These are phyloP conservation scores for Cercospora canescens DNA, from an alignment of 2,329 filamentous ascomycete species.

Conservation along the genomic window DNA sequence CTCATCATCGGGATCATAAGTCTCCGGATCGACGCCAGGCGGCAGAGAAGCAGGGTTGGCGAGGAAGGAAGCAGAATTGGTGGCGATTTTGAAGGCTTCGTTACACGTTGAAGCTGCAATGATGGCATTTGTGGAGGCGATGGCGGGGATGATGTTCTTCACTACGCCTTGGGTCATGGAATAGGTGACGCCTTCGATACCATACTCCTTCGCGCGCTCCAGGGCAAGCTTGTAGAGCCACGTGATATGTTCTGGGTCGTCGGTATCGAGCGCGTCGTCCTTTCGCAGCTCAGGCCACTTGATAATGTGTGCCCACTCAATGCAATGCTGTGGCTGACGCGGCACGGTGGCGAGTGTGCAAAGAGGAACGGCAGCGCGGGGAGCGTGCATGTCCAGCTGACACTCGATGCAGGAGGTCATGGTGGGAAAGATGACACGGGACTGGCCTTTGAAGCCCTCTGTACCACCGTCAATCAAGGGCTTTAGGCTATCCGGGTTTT, in stretches of 20 bases:
- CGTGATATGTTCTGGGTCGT: slow-evolving; percentile 94
- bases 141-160: slow-evolving; percentile 99
- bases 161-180: slow-evolving; percentile 95
- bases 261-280: slow-evolving; percentile 85
- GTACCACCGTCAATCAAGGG: slow-evolving; percentile 95
- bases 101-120: slow-evolving; percentile 95
- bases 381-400: slow-evolving; percentile 97
- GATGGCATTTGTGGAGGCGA: slow-evolving; percentile 96
- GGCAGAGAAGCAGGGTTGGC: slow-evolving; percentile 61
- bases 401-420: slow-evolving; percentile 97
- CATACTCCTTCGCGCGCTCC: slow-evolving; percentile 79
- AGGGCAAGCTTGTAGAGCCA: slow-evolving; percentile 91
- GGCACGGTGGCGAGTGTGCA: slow-evolving; percentile 97
- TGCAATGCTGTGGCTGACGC: slow-evolving; percentile 94
- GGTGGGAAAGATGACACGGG: slow-evolving; percentile 86
- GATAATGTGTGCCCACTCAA: slow-evolving; percentile 98
- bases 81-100: slow-evolving; percentile 93
- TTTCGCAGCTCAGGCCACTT: slow-evolving; percentile 77
- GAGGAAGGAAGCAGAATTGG: slow-evolving; percentile 75
- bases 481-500: slow-evolving; percentile 82
- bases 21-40: slow-evolving; percentile 23
- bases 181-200: slow-evolving; percentile 91
- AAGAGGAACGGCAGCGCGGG: slow-evolving; percentile 92
- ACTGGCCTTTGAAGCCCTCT: slow-evolving; percentile 97
- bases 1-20: slow-evolving; percentile 24